Evolutionary conservation across 257 asterid genomes (phyloP).

Genomic region (Agastache rugosa): DNA sequence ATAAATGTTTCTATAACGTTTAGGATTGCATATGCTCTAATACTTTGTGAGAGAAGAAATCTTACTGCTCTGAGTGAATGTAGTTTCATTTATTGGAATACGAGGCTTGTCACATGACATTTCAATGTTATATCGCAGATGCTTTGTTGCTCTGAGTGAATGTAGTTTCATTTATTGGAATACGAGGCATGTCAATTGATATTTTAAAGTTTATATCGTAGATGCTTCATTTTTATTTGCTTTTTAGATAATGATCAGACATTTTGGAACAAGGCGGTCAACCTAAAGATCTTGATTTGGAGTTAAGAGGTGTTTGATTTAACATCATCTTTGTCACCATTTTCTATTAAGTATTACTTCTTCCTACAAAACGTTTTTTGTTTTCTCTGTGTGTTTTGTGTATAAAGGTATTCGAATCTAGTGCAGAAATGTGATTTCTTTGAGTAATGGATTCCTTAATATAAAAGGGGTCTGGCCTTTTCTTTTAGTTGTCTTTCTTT

Average conservation of each 20-base stretch:
- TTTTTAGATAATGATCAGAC: neutral
- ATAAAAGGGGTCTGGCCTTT: neutral
- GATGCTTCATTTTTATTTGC: neutral
- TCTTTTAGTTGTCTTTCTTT: neutral
- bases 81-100: neutral
- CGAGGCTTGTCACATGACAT: neutral
- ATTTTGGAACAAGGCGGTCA: neutral
- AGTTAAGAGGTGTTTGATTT: neutral
- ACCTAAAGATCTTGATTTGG: neutral
- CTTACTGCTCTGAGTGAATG: neutral
- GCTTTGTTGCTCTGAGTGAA: slow-evolving; percentile 1
- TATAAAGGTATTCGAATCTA: no score
- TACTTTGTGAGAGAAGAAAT: neutral
- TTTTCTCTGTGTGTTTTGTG: no score
- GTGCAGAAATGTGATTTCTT: no score
- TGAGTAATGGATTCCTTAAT: no score
- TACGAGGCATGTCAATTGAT: neutral
- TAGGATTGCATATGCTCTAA: neutral
- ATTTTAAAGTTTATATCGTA: neutral
- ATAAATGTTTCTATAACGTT: neutral
- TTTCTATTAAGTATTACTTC: no score
- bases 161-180: neutral
- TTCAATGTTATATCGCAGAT: neutral
- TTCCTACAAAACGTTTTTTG: no score
- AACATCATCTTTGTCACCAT: neutral